These are phyloP conservation scores for Solanum stenotomum DNA, from an alignment of 257 asterid genomes.

Conservation along the genomic window DNA sequence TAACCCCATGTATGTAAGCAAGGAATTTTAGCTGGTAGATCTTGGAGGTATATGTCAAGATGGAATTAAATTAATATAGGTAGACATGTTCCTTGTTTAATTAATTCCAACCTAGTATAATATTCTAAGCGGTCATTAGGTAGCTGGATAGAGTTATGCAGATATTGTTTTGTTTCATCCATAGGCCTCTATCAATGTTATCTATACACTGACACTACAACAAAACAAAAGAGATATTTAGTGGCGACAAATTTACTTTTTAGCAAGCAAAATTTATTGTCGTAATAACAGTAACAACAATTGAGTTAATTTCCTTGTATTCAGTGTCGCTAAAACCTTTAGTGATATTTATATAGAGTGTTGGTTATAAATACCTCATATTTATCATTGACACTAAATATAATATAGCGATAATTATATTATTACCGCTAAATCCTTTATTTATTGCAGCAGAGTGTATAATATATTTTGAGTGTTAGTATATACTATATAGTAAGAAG, in stretches of 20 bases:
- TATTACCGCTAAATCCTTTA: background rate
- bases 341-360: too few relatives aligned
- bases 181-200: background rate
- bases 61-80: background rate
- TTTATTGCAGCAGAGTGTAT: background rate
- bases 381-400: too few relatives aligned
- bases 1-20: background rate
- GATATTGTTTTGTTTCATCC: background rate
- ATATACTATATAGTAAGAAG: background rate
- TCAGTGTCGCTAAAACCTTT: background rate
- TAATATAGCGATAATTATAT: too few relatives aligned
- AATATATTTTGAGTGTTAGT: background rate
- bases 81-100: background rate
- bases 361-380: too few relatives aligned
- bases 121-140: rapidly evolving
- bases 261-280: background rate
- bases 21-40: background rate
- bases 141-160: background rate
- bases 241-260: background rate
- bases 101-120: background rate
- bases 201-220: background rate
- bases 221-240: too few relatives aligned
- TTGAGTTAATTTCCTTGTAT: background rate
- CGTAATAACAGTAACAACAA: background rate
- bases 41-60: conserved; percentile 1